Percentiles rank a stretch among this genome's conserved stretches.
Conservation (phyloP, 805 yeast species). For the Suhomyces canberraensis region DNA sequence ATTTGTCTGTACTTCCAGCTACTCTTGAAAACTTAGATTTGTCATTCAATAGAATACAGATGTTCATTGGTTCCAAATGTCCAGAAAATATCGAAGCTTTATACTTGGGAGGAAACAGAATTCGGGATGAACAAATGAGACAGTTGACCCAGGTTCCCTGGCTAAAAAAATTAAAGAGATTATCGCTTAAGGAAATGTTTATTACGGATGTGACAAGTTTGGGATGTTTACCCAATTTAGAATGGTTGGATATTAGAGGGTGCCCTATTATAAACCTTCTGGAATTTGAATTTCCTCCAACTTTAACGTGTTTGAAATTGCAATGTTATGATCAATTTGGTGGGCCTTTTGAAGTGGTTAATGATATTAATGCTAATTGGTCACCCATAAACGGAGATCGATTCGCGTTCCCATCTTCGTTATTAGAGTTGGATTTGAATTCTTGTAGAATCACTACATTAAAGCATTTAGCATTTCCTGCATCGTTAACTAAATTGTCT, state of each 20-base stretch:
- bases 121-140: slow-evolving; percentile 16
- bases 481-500: slow-evolving; percentile 17
- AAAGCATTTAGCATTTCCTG: slow-evolving; percentile 21
- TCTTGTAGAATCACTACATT: slow-evolving; percentile 21
- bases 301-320: slow-evolving; percentile 16
- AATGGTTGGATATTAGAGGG: not conserved
- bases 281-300: slow-evolving; percentile 26
- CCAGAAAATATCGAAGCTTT: slow-evolving; percentile 25
- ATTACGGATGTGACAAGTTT: slow-evolving; percentile 12
- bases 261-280: not conserved
- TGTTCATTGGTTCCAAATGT: slow-evolving; percentile 14
- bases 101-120: slow-evolving; percentile 19
- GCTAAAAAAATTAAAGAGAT: slow-evolving; percentile 20
- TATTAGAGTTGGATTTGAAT: slow-evolving; percentile 20
- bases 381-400: slow-evolving; percentile 5
- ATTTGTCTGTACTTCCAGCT: slow-evolving; percentile 24
- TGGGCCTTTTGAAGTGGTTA: not conserved
- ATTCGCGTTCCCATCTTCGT: slow-evolving; percentile 19
- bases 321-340: not conserved
- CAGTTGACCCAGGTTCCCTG: slow-evolving; percentile 18
- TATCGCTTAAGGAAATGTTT: slow-evolving; percentile 22
- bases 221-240: not conserved
- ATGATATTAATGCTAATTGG: not conserved
- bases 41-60: slow-evolving; percentile 18
- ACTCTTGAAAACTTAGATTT: slow-evolving; percentile 30